phyloP scores from a whole-genome alignment of 106 monocot genomes.

The Triglochin maritima region DNA sequence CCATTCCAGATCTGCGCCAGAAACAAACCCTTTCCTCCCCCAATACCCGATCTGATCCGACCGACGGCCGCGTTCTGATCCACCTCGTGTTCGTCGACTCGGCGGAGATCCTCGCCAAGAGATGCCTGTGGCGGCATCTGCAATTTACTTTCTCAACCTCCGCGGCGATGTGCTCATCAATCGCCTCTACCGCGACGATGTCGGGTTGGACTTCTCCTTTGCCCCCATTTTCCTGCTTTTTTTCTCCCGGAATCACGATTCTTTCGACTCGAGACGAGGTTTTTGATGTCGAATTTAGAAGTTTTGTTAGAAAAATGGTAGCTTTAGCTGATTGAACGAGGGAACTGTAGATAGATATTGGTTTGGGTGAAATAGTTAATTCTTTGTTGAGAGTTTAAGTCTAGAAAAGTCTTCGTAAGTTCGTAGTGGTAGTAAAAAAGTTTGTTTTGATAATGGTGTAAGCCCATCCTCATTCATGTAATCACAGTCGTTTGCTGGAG shows the following conservation, averaged over 20 bases:
- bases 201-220: constrained; percentile 40
- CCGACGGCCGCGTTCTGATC: neutral
- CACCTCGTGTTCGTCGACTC: neutral
- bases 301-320: neutral
- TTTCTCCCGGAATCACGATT: neutral
- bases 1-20: neutral
- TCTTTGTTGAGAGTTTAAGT: too few relatives aligned
- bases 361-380: too few relatives aligned
- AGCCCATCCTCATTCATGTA: too few relatives aligned
- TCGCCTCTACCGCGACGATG: constrained; percentile 99
- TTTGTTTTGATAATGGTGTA: too few relatives aligned
- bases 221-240: neutral
- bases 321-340: too few relatives aligned
- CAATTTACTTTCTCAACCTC: constrained; percentile 95
- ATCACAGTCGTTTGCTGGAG: too few relatives aligned
- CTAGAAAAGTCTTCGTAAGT: too few relatives aligned
- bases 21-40: neutral
- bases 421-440: too few relatives aligned
- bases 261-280: neutral
- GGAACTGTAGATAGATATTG: too few relatives aligned
- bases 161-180: constrained; percentile 99
- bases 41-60: neutral
- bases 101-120: neutral
- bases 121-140: constrained; percentile 99
- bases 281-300: too few relatives aligned